Base-by-base conservation (phyloP, 768 basidiomycete genomes). In the Rhodotorula paludigena region DNA sequence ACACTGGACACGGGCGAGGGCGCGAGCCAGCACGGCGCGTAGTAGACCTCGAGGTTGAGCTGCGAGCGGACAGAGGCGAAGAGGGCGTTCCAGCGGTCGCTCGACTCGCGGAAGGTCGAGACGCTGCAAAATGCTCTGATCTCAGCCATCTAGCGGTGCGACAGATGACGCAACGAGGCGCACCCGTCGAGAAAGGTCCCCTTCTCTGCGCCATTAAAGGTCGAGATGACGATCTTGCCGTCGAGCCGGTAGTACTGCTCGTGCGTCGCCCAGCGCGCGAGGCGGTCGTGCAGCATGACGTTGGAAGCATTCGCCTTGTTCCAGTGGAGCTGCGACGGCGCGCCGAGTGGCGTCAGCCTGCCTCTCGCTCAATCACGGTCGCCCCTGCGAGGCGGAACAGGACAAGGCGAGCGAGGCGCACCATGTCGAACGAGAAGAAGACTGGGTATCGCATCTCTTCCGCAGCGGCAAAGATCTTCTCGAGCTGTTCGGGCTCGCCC, bases 401-500 rank as follows among this genome's bases (percentile, higher is more conserved):
- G 35, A 18, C 9, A 18, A 16, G 41, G 18, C 10, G 15, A 38
- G 41, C 21, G 38, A 23, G 39, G 21, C 35, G 41, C 32, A 63
- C 66, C 57, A 66, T 56, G 36, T 66, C 64, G 47, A 71, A 66
- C 11, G 64, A 66, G 61, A 56, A 66, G 48, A 66, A 66, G 32
- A 71, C 48, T 18, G 18, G 16, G 38, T 63, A 63, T 3, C 28
- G n/a, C 6, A 15, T 30, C 1, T 44, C n/a, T 30, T 57, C 39
- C 0, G 61, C 69, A 0, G 69, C 69, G 6, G 36, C 61, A 23
- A 71, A 71, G 15, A 62, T 58, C 10, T 45, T 45, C 28, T 28
- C 41, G 39, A 66, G 58, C 10, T 71, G 57, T 2, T 48, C 39
- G 14, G 48, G 30, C 30, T 63, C 64, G 5, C 32, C 33, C 6